A percentile compares a stretch with the other conserved stretches of the same genome.
Conservation (phyloP, 805 yeast genomes). For the Brettanomyces custersianus region DNA sequence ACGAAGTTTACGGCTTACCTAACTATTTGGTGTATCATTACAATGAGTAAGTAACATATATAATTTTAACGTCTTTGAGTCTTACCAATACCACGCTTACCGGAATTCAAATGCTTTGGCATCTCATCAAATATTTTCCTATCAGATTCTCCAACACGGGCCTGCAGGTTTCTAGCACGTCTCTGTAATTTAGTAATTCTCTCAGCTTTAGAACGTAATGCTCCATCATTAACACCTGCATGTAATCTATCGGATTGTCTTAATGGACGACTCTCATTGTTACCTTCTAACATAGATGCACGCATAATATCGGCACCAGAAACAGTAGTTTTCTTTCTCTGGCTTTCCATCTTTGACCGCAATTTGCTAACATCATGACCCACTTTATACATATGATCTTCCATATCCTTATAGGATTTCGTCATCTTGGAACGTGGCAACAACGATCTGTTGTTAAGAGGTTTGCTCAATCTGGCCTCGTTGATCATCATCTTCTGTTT, state of each 20-base stretch:
- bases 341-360: conserved; percentile 28
- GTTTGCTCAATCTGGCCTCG: conserved; percentile 79
- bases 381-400: conserved; percentile 76
- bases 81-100: conserved; percentile 94
- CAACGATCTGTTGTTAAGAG: conserved; percentile 75
- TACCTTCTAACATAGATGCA: conserved; percentile 12
- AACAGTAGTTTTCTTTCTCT: conserved; percentile 22
- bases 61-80: conserved; percentile 64
- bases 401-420: conserved; percentile 71
- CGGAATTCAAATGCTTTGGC: conserved; percentile 92
- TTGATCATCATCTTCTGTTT: conserved; percentile 90
- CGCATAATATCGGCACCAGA: conserved; percentile 78
- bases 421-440: conserved; percentile 86
- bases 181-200: conserved; percentile 83
- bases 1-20: conserved; percentile 87
- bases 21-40: conserved; percentile 88
- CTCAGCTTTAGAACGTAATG: conserved; percentile 73
- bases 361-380: conserved; percentile 80
- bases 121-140: conserved; percentile 76
- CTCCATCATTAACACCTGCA: conserved; percentile 81
- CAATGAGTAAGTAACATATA: conserved; percentile 45
- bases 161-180: conserved; percentile 86
- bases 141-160: conserved; percentile 94
- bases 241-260: conserved; percentile 71
- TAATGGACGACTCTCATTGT: conserved; percentile 27